These are phyloP conservation scores for Penicillium coprophilum DNA, from an alignment of 495 filamentous ascomycete species.

Conservation along the genomic window DNA sequence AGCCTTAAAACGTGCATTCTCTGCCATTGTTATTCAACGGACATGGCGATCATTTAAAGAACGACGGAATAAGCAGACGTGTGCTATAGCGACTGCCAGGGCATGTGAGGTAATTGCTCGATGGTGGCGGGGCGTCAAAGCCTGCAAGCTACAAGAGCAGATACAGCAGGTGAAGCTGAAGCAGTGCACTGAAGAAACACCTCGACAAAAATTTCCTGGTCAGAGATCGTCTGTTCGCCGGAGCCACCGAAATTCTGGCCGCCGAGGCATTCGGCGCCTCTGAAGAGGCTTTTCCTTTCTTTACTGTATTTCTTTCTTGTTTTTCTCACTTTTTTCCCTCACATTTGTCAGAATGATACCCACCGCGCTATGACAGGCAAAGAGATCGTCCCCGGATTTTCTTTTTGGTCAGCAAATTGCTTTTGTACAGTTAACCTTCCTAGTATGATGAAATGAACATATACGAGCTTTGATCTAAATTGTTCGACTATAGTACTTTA, in stretches of 20 bases:
- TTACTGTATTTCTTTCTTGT: background rate
- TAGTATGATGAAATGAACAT: too few relatives aligned
- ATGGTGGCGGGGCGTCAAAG: constrained; percentile 6
- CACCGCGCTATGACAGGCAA: too few relatives aligned
- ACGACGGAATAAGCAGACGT: background rate
- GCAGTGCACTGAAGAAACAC: background rate
- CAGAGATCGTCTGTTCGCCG: background rate
- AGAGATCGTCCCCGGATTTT: too few relatives aligned
- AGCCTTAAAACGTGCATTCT: background rate
- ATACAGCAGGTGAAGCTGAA: background rate
- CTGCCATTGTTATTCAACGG: constrained; percentile 4
- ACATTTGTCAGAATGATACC: background rate
- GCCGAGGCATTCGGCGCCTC: constrained; percentile 1
- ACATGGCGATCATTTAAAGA: constrained; percentile 1
- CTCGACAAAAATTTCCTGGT: background rate
- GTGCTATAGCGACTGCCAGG: background rate
- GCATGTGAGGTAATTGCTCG: constrained; percentile 5
- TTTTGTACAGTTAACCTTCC: too few relatives aligned
- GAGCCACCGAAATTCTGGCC: background rate
- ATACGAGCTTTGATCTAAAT: too few relatives aligned
- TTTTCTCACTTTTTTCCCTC: background rate
- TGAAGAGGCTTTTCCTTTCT: background rate
- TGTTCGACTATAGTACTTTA: too few relatives aligned
- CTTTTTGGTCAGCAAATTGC: background rate
- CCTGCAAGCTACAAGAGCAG: background rate